Percentiles rank a stretch among this genome's conserved stretches.
Conservation (phyloP, 2,329 filamentous ascomycete species). For the Lecanicillium sp. region DNA sequence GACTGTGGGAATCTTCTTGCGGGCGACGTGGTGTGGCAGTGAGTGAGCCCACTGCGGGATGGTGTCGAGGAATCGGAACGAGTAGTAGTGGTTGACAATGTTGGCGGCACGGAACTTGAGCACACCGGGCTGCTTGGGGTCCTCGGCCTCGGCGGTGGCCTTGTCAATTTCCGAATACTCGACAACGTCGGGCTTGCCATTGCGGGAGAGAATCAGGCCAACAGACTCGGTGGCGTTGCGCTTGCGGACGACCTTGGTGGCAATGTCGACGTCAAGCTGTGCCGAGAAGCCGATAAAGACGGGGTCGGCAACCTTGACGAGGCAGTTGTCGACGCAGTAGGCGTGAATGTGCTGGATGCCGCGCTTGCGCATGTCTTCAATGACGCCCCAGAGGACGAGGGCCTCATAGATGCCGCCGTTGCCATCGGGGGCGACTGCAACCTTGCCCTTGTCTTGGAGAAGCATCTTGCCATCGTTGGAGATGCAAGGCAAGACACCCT, state of each 20-base stretch:
- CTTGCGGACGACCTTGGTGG: conserved; percentile 99
- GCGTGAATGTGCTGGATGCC: conserved; percentile 93
- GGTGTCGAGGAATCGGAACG: conserved; percentile 80
- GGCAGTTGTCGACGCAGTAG: conserved; percentile 98
- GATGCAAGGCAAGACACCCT: conserved; percentile 93
- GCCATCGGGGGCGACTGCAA: conserved; percentile 92
- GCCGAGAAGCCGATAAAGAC: conserved; percentile 92
- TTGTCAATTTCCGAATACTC: conserved; percentile 97
- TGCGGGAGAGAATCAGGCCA: conserved; percentile 87
- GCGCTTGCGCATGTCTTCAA: conserved; percentile 80
- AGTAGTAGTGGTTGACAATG: conserved; percentile 99
- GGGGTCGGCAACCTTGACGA: conserved; percentile 97
- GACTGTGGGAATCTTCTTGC: conserved; percentile 94
- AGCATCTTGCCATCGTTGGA: conserved; percentile 97
- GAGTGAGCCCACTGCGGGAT: conserved; percentile 81
- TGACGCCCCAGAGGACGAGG: conserved; percentile 68
- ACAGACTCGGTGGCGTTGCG: conserved; percentile 93
- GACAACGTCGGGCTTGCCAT: conserved; percentile 92
- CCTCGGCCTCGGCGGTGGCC: conserved; percentile 80
- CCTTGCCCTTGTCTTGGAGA: conserved; percentile 80
- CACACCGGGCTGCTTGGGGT: conserved; percentile 68
- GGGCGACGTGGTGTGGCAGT: conserved; percentile 89
- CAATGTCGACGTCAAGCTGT: conserved; percentile 82
- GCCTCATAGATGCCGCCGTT: conserved; percentile 97
- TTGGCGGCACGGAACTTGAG: conserved; percentile 97